A percentile compares a stretch with the other conserved stretches of the same genome.
Conservation (phyloP, 2,329 filamentous ascomycete species). For the Cercospora zeae-maydis region DNA sequence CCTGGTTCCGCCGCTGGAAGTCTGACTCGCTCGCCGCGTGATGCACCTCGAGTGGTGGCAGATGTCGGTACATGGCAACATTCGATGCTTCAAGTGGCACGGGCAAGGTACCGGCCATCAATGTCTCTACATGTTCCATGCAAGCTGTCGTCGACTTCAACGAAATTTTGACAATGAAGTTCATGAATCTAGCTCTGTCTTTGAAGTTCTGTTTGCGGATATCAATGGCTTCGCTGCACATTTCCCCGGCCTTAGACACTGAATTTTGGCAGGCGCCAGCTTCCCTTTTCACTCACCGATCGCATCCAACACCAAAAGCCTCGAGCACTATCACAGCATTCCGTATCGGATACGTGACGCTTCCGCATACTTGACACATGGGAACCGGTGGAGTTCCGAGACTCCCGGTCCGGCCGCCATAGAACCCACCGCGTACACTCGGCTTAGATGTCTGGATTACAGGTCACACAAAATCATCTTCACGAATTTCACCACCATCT, state of each 20-base stretch:
- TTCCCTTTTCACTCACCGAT: not conserved
- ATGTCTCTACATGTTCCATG: too few species aligned
- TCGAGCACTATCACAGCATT: not conserved
- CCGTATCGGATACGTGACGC: not conserved
- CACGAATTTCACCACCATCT: not conserved
- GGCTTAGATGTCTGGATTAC: not conserved
- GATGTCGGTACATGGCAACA: too few species aligned
- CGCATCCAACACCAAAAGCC: not conserved
- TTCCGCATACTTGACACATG: not conserved
- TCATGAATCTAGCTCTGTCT: too few species aligned
- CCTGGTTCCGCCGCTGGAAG: too few species aligned
- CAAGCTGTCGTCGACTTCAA: too few species aligned
- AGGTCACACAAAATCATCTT: not conserved
- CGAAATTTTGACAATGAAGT: too few species aligned
- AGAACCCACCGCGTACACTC: conserved; percentile 1
- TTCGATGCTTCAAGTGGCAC: too few species aligned
- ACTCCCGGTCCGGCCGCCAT: conserved; percentile 3
- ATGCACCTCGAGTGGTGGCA: too few species aligned
- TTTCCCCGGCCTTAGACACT: not conserved
- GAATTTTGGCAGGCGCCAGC: not conserved
- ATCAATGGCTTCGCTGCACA: too few species aligned
- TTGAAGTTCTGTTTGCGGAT: too few species aligned
- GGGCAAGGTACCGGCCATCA: too few species aligned
- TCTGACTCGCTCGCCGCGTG: too few species aligned
- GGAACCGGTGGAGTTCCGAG: not conserved